These are phyloP conservation scores for Silybum marianum DNA, from an alignment of 129 eudicot species.

Conservation along the genomic window DNA sequence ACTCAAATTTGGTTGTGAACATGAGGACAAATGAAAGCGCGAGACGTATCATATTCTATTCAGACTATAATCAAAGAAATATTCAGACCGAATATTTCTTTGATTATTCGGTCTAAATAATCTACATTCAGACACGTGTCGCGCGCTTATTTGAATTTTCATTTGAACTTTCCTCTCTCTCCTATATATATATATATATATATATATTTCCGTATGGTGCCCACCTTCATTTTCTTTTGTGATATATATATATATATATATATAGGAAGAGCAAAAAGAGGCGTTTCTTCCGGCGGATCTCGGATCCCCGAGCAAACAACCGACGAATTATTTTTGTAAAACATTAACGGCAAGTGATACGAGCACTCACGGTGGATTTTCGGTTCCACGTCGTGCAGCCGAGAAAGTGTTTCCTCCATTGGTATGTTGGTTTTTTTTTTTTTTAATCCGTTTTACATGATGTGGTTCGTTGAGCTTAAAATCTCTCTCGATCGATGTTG, in stretches of 20 bases:
- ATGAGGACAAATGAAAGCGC: too few relatives aligned
- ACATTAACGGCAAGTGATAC: constrained; percentile 95
- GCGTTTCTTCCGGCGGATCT: constrained; percentile 74
- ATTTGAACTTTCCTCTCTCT: too few relatives aligned
- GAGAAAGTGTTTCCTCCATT: constrained; percentile 92
- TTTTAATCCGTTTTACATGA: not conserved
- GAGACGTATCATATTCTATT: too few relatives aligned
- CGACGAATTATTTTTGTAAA: constrained; percentile 89
- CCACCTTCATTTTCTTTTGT: not conserved
- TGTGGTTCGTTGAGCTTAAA: not conserved
- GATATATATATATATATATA: constrained; percentile 17
- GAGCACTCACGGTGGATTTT: constrained; percentile 94
- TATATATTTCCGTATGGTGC: not conserved
- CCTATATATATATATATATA: too few relatives aligned
- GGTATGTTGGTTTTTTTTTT: constrained; percentile 33
- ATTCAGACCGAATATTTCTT: too few relatives aligned
- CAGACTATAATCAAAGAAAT: too few relatives aligned
- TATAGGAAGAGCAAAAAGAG: constrained; percentile 88
- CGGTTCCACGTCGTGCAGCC: constrained; percentile 95
- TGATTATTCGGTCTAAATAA: too few relatives aligned
- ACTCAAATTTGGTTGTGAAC: too few relatives aligned
- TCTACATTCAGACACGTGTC: too few relatives aligned
- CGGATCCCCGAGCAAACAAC: constrained; percentile 78
- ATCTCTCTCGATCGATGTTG: not conserved
- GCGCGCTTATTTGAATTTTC: too few relatives aligned